phyloP scores from a whole-genome alignment of 2,329 filamentous ascomycete genomes.

The Trichophyton rubrum region DNA sequence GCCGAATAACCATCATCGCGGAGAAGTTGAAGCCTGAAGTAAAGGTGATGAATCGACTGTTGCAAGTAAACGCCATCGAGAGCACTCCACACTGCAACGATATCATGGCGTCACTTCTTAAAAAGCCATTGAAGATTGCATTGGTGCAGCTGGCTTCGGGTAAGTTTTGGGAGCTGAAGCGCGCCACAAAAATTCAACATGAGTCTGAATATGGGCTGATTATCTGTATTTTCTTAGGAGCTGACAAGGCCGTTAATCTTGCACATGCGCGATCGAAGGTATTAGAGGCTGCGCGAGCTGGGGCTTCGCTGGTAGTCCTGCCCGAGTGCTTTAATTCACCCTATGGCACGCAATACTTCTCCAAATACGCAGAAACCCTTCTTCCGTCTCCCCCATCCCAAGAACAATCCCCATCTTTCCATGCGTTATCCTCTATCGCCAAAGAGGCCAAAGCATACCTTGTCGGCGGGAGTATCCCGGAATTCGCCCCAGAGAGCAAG shows the following conservation, averaged over 20 bases:
- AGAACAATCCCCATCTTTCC: conserved; percentile 67
- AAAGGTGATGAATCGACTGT: neutral
- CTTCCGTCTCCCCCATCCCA: conserved; percentile 59
- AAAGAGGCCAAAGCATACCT: conserved; percentile 67
- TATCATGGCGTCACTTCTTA: conserved; percentile 48
- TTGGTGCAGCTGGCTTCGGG: conserved; percentile 69
- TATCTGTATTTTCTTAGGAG: conserved; percentile 32
- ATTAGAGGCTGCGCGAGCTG: conserved; percentile 59
- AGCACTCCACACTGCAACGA: neutral
- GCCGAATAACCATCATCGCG: neutral
- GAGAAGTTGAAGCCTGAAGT: neutral
- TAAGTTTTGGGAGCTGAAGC: conserved; percentile 19
- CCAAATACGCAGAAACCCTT: conserved; percentile 83
- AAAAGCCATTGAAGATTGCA: conserved; percentile 65
- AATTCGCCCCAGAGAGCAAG: conserved; percentile 53
- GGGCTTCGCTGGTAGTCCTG: conserved; percentile 77
- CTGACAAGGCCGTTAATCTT: conserved; percentile 80
- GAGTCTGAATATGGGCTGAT: neutral
- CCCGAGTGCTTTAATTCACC: conserved; percentile 99
- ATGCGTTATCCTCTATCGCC: conserved; percentile 70
- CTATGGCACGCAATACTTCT: conserved; percentile 85
- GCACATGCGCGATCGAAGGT: conserved; percentile 68
- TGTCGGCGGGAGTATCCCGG: conserved; percentile 85
- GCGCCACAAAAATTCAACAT: neutral
- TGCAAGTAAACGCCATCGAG: neutral